These are phyloP conservation scores for Iberis pinnata DNA, from an alignment of 345 rosid species.

Conservation along the genomic window DNA sequence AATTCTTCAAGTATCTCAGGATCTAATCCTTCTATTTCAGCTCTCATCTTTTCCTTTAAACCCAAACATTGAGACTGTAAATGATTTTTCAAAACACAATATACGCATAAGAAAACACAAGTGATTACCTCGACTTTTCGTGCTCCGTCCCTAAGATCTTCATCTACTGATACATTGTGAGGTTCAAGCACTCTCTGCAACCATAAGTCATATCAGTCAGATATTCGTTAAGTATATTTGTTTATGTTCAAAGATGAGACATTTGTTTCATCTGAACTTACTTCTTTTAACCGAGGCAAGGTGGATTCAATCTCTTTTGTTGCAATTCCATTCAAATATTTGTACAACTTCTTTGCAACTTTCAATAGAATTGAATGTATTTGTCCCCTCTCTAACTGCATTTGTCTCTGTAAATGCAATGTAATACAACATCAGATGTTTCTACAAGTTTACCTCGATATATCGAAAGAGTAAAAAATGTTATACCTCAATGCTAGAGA, in stretches of 20 bases:
- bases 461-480: not conserved
- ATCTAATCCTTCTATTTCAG: constrained; percentile 49
- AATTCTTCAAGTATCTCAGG: constrained; percentile 61
- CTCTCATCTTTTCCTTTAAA: constrained; percentile 60
- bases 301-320: constrained; percentile 54
- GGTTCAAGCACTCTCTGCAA: constrained; percentile 64
- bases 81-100: not conserved
- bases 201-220: constrained; percentile 14
- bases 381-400: constrained; percentile 68
- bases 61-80: not conserved
- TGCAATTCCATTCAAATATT: constrained; percentile 52
- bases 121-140: constrained; percentile 64
- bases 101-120: not conserved
- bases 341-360: constrained; percentile 68
- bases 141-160: constrained; percentile 81
- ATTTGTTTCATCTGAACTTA: constrained; percentile 32
- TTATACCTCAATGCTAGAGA: constrained; percentile 64
- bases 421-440: constrained; percentile 11
- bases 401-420: constrained; percentile 56
- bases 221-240: not conserved
- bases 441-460: constrained; percentile 1
- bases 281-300: constrained; percentile 72
- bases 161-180: constrained; percentile 73
- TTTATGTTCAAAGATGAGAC: not conserved
- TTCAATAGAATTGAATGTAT: constrained; percentile 60